A percentile compares a stretch with the other conserved stretches of the same genome.
phyloP scores from a whole-genome alignment of 441 rosid genomes.

The Melianthus villosus region DNA sequence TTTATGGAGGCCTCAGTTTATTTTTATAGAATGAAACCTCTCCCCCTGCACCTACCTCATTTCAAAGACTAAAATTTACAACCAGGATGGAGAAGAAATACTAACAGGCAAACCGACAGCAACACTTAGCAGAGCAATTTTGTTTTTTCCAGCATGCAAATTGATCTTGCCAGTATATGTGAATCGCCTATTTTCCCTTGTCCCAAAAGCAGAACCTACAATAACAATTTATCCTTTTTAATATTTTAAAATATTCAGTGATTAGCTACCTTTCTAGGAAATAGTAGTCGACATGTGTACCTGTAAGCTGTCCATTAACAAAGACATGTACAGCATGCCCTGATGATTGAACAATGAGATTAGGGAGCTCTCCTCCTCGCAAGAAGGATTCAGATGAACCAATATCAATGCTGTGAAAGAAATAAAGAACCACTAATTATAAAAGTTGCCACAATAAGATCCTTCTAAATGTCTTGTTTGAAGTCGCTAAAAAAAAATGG shows the following conservation, averaged over 20 bases:
- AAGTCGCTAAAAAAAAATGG: too few relatives aligned
- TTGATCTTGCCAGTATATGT: conserved; percentile 61
- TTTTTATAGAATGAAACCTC: too few relatives aligned
- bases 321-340: conserved; percentile 92
- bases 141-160: conserved; percentile 64
- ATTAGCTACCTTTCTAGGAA: too few relatives aligned
- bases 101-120: conserved; percentile 91
- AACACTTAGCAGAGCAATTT: conserved; percentile 74
- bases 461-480: too few relatives aligned
- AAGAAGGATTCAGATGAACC: conserved; percentile 63
- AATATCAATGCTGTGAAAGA: conserved; percentile 47
- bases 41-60: too few relatives aligned
- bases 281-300: too few relatives aligned
- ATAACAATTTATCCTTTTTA: too few relatives aligned
- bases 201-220: conserved; percentile 75
- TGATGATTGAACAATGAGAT: conserved; percentile 61
- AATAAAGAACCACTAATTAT: conserved; percentile 4
- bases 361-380: conserved; percentile 74
- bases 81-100: conserved; percentile 8
- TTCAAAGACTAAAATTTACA: not conserved
- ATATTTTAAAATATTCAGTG: too few relatives aligned
- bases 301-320: conserved; percentile 74
- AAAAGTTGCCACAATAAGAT: too few relatives aligned
- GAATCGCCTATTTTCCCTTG: conserved; percentile 58
- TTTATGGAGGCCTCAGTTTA: too few relatives aligned